Base-by-base conservation (phyloP, 768 basidiomycete genomes). In the Pleurotus eryngii region DNA sequence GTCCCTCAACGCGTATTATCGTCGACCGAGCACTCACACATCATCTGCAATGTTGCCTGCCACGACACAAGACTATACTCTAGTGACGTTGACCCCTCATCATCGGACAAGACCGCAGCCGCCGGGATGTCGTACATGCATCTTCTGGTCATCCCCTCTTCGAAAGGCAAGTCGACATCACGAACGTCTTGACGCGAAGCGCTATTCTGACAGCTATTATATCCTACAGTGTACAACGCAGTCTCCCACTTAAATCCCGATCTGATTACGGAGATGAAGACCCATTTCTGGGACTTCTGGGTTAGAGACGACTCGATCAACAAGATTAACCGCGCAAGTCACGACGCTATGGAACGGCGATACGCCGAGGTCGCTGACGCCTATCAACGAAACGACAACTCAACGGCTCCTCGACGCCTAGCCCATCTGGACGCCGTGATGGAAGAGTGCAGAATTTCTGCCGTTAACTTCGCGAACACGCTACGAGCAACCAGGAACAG, bases 61-160 rank as follows among this genome's bases (percentile, higher is more conserved):
- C 51, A 54, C 39, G 51, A 54, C 24, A 39, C 42, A 15, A 37
- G 51, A 5, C 39, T 54, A 7, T 54, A 54, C 39, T 17, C n/a
- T 2, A 54, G 51, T n/a, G 51, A 54, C 24, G 20, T 54, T 6
- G 39, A 54, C 26, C 51, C 39, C 6, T n/a, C 39, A 15, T 18
- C 11, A 11, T 22, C 22, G 17, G 51, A 54, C 22, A 54, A 54
- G 39, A 38, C 51, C 20, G 9, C 15, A 4, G 39, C 51, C 26
- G 51, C 51, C 2, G 51, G 51, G 12, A 54, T 54, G 51, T 54
- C 51, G 4, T 54, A 40, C 11, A 42, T 54, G 37, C 51, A 54
- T 15, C 51, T 54, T 14, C 39, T 54, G n/a, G 51, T 54, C 37
- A 42, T 54, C 39, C 51, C 51, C n/a, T 39, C 37, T 22, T 7